Evolutionary conservation across 1,284 basidiomycete species (phyloP).

Genomic region (Tilletia indica): DNA sequence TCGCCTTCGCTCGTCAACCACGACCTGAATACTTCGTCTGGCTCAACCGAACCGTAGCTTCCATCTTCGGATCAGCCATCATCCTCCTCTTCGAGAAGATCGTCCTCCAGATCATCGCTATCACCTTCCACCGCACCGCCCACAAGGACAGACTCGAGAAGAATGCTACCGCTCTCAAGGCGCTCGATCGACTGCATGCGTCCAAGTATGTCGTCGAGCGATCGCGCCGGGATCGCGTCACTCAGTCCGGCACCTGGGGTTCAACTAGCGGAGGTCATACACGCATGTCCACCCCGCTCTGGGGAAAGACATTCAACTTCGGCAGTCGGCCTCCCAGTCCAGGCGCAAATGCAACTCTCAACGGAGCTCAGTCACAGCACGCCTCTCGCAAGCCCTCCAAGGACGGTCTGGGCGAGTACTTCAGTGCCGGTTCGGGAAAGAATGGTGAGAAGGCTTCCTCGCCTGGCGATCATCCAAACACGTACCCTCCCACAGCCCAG

Average conservation of each 20-base stretch:
- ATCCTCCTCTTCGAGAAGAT: slow-evolving; percentile 48
- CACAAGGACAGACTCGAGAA: slow-evolving; percentile 49
- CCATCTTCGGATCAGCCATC: slow-evolving; percentile 47
- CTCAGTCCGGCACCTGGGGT: neutral
- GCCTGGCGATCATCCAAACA: neutral
- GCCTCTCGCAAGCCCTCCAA: slow-evolving; percentile 32
- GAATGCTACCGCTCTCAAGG: slow-evolving; percentile 44
- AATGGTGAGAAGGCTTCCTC: neutral
- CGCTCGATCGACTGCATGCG: slow-evolving; percentile 49
- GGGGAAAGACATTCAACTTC: slow-evolving; percentile 27
- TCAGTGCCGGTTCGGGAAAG: slow-evolving; percentile 23
- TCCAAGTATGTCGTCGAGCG: slow-evolving; percentile 42
- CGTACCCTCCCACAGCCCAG: neutral
- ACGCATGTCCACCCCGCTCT: slow-evolving; percentile 5
- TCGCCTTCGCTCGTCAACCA: slow-evolving; percentile 26
- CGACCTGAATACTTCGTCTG: slow-evolving; percentile 41
- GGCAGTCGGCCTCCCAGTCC: slow-evolving; percentile 38
- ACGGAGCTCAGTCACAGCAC: slow-evolving; percentile 29
- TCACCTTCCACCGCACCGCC: slow-evolving; percentile 53
- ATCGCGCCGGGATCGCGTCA: neutral
- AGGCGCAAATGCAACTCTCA: slow-evolving; percentile 35
- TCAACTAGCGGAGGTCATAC: slow-evolving; percentile 14
- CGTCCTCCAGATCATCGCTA: slow-evolving; percentile 40
- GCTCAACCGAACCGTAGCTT: slow-evolving; percentile 35
- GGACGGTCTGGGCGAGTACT: slow-evolving; percentile 43